phyloP scores from a whole-genome alignment of 2,329 filamentous ascomycete genomes.

The Xylaria sp. region DNA sequence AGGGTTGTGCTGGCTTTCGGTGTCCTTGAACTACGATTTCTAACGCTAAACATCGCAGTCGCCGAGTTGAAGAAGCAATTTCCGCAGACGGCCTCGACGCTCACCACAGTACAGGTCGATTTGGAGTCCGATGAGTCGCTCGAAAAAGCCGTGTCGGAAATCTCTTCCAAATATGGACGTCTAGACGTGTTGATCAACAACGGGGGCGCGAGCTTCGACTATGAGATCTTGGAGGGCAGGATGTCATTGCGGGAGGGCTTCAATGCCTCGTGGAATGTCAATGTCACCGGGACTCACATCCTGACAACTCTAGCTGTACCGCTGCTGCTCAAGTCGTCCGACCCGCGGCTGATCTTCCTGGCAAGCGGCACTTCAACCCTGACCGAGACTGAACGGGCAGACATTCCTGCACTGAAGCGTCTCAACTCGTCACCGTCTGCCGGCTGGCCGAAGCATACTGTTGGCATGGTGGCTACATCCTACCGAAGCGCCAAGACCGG shows the following conservation, averaged over 20 bases:
- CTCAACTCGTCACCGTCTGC: conserved; percentile 32
- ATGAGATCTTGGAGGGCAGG: conserved; percentile 32
- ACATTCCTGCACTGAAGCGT: conserved; percentile 22
- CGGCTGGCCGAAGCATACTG: conserved; percentile 49
- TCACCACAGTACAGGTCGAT: conserved; percentile 53
- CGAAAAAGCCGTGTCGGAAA: conserved; percentile 44
- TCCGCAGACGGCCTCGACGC: conserved; percentile 43
- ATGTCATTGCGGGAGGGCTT: conserved; percentile 46
- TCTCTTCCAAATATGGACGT: conserved; percentile 45
- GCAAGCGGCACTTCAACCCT: conserved; percentile 50
- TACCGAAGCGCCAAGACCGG: conserved; percentile 52
- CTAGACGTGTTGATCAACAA: conserved; percentile 58
- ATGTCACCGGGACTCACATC: conserved; percentile 48
- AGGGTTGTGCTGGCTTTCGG: neutral
- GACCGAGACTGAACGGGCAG: conserved; percentile 35
- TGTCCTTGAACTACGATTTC: neutral
- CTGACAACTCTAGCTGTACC: conserved; percentile 46
- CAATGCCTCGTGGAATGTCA: conserved; percentile 50
- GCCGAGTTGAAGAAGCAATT: conserved; percentile 44
- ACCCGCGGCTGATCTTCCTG: conserved; percentile 55
- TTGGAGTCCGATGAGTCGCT: conserved; percentile 55
- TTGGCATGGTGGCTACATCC: conserved; percentile 23
- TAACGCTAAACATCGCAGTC: conserved; percentile 30
- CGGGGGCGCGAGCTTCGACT: conserved; percentile 49
- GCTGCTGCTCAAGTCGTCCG: conserved; percentile 49